These are phyloP conservation scores for Fusarium praegraminearum DNA, from an alignment of 2,329 filamentous ascomycete species.

Conservation along the genomic window DNA sequence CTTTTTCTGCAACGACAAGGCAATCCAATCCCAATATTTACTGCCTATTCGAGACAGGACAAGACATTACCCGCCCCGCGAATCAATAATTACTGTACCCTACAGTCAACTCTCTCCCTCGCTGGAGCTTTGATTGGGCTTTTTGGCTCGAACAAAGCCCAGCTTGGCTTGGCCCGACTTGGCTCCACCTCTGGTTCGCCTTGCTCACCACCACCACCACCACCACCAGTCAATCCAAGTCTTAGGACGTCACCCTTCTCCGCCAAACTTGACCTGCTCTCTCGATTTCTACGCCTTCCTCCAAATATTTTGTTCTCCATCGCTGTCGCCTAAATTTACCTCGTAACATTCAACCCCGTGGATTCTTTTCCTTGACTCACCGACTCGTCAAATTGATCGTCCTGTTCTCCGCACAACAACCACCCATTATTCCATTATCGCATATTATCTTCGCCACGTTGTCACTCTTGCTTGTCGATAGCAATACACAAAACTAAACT, in stretches of 20 bases:
- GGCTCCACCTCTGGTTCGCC: slow-evolving; percentile 39
- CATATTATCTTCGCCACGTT: slow-evolving; percentile 35
- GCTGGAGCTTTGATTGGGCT: slow-evolving; percentile 24
- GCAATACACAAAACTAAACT: not conserved
- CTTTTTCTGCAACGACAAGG: slow-evolving; percentile 24
- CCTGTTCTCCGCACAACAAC: slow-evolving; percentile 4
- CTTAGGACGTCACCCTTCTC: slow-evolving; percentile 37
- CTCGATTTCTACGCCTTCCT: slow-evolving; percentile 21
- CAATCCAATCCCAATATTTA: slow-evolving; percentile 15
- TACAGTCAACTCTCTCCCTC: slow-evolving; percentile 24
- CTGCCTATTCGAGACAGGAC: not conserved
- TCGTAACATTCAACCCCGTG: slow-evolving; percentile 16
- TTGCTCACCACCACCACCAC: slow-evolving; percentile 28
- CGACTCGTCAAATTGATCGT: slow-evolving; percentile 17
- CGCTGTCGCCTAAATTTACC: slow-evolving; percentile 10
- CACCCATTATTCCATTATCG: slow-evolving; percentile 23
- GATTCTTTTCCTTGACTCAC: slow-evolving; percentile 15
- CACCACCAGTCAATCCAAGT: not conserved
- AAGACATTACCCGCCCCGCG: slow-evolving; percentile 2
- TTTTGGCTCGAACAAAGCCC: slow-evolving; percentile 30
- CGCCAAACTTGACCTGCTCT: slow-evolving; percentile 28
- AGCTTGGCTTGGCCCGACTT: slow-evolving; percentile 28
- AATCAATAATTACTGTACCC: slow-evolving; percentile 20
- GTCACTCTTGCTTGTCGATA: slow-evolving; percentile 21
- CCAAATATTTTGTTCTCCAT: not conserved